These are phyloP conservation scores for Ustilago tritici DNA, from an alignment of 1,284 basidiomycete genomes.

Conservation along the genomic window DNA sequence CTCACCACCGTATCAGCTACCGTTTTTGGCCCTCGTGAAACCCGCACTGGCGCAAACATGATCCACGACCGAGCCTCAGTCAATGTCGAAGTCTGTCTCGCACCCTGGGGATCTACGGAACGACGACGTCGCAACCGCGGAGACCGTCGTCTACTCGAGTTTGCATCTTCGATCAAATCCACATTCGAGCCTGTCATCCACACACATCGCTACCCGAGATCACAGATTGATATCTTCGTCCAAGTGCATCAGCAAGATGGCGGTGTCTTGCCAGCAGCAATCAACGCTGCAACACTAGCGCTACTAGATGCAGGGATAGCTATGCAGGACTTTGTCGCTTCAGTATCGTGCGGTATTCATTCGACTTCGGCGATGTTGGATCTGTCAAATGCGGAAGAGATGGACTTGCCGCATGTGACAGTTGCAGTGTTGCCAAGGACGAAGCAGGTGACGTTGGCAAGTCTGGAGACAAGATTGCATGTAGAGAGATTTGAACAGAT, in stretches of 20 bases:
- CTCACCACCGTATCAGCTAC: constrained; percentile 87
- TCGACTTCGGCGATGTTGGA: constrained; percentile 80
- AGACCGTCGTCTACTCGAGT: constrained; percentile 82
- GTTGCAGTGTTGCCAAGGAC: constrained; percentile 87
- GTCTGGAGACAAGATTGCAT: constrained; percentile 93
- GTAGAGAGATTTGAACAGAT: constrained; percentile 92
- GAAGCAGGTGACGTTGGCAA: constrained; percentile 84
- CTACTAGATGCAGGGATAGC: constrained; percentile 91
- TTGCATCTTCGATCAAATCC: constrained; percentile 86
- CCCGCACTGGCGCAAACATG: constrained; percentile 70
- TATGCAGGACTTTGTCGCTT: constrained; percentile 88
- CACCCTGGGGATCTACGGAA: constrained; percentile 83
- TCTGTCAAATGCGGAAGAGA: constrained; percentile 87
- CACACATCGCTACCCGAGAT: constrained; percentile 88
- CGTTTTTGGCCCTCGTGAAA: constrained; percentile 91
- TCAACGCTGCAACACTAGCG: constrained; percentile 94
- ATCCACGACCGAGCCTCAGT: constrained; percentile 73
- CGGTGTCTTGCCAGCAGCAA: constrained; percentile 85
- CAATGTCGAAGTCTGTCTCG: constrained; percentile 75
- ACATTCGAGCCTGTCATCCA: constrained; percentile 96
- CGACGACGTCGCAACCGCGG: constrained; percentile 79
- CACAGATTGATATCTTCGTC: constrained; percentile 91
- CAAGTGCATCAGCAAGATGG: constrained; percentile 95
- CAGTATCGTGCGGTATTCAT: constrained; percentile 73
- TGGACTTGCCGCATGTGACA: constrained; percentile 86